Evolutionary conservation across 768 basidiomycete genomes (phyloP).

Genomic region (Suillus subaureus): DNA sequence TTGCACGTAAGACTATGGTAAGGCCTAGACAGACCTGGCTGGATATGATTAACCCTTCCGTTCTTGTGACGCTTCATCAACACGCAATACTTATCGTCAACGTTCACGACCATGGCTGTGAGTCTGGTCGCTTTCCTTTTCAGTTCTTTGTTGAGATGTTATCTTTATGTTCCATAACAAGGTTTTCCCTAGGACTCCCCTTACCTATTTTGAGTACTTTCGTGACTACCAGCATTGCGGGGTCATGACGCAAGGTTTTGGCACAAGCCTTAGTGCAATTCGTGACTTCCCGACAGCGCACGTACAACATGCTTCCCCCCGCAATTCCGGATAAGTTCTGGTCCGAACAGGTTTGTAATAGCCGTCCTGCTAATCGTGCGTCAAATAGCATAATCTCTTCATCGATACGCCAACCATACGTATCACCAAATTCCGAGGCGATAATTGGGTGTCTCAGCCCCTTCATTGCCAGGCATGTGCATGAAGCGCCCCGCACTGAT

Average conservation of each 20-base stretch:
- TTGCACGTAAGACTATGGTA: neutral
- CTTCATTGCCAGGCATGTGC: neutral
- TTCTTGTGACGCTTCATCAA: neutral
- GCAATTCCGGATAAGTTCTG: neutral
- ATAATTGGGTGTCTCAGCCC: neutral
- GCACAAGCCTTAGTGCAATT: slow-evolving; percentile 2
- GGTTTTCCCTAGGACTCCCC: neutral
- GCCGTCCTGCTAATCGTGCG: neutral
- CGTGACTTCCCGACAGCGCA: neutral
- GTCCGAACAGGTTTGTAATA: neutral
- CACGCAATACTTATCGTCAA: neutral
- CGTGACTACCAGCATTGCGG: neutral
- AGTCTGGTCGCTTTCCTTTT: neutral
- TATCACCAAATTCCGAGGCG: neutral
- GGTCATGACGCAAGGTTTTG: neutral
- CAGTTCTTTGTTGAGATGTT: neutral
- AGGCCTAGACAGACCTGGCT: neutral
- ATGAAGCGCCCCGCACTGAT: neutral
- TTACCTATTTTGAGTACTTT: neutral
- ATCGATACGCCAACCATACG: neutral
- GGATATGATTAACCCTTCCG: neutral
- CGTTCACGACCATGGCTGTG: neutral
- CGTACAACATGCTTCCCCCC: neutral
- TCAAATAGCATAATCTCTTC: neutral
- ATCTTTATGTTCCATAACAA: neutral